Evolutionary conservation across 2,329 filamentous ascomycete genomes (phyloP).

Genomic region (Phaeomoniella chlamydospora): DNA sequence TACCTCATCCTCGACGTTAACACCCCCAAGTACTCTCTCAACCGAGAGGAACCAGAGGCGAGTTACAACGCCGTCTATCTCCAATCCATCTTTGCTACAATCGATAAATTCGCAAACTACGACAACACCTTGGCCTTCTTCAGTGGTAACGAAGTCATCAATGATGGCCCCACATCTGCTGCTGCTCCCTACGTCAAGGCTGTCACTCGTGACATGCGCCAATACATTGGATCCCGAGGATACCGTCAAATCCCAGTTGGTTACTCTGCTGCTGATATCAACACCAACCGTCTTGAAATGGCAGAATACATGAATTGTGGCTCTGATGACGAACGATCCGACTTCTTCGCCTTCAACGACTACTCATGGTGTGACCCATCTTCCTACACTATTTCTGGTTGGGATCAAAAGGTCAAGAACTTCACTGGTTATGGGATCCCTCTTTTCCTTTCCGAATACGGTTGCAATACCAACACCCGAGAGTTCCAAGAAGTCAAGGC

Average conservation of each 20-base stretch:
- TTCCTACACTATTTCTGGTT: conserved; percentile 56
- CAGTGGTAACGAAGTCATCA: conserved; percentile 70
- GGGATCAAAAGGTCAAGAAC: conserved; percentile 78
- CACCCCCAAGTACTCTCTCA: conserved; percentile 79
- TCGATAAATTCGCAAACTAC: conserved; percentile 72
- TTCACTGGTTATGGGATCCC: conserved; percentile 77
- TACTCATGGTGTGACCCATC: conserved; percentile 73
- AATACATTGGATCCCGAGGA: conserved; percentile 48
- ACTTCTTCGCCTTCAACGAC: conserved; percentile 84
- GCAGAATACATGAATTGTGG: conserved; percentile 92
- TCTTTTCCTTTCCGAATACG: conserved; percentile 90
- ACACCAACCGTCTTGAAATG: conserved; percentile 72
- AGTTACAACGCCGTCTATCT: conserved; percentile 85
- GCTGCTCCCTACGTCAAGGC: conserved; percentile 65
- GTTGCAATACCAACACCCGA: conserved; percentile 71
- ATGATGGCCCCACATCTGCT: conserved; percentile 49
- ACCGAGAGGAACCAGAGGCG: conserved; percentile 53
- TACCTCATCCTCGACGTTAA: conserved; percentile 88
- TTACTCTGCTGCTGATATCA: conserved; percentile 66
- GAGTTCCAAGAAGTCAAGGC: conserved; percentile 66
- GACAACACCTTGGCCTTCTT: conserved; percentile 79
- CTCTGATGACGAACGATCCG: conserved; percentile 64
- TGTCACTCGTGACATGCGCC: conserved; percentile 61
- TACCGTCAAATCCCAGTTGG: conserved; percentile 59
- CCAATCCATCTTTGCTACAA: conserved; percentile 73